A percentile compares a stretch with the other conserved stretches of the same genome.
Conservation (phyloP, 768 basidiomycete genomes). For the Boletus coccyginus region DNA sequence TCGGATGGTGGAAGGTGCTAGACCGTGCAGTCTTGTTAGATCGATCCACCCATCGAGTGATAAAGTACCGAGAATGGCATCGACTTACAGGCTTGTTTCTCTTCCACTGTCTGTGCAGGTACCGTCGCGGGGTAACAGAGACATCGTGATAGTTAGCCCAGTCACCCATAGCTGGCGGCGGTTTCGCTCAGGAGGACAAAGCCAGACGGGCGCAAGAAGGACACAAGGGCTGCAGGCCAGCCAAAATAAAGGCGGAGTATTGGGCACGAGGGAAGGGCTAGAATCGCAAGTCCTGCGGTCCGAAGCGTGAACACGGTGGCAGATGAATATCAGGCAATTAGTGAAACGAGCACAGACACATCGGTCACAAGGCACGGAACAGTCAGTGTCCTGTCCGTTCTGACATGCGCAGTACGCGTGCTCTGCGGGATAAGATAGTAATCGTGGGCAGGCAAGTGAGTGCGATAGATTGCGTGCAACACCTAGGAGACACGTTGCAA, state of each 20-base stretch:
- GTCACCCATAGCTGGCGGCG: constrained; percentile 14
- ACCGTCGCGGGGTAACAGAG: constrained; percentile 28
- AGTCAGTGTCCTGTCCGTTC: constrained; percentile 14
- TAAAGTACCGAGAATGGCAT: constrained; percentile 1
- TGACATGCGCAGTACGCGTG: constrained; percentile 29
- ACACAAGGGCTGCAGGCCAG: neutral
- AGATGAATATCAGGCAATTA: constrained; percentile 11
- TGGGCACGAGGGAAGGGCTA: constrained; percentile 30
- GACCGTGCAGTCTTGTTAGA: constrained; percentile 10
- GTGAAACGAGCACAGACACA: constrained; percentile 18
- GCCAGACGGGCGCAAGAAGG: constrained; percentile 6
- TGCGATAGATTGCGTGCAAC: constrained; percentile 9
- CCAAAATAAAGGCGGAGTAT: constrained; percentile 23
- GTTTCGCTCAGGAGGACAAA: neutral
- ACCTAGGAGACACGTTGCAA: constrained; percentile 22
- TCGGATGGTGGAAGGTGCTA: constrained; percentile 45
- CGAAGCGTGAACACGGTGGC: constrained; percentile 23
- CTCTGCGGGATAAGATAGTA: constrained; percentile 6
- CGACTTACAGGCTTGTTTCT: constrained; percentile 38
- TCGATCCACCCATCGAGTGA: constrained; percentile 13
- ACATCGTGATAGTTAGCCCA: constrained; percentile 15
- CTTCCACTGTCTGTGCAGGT: constrained; percentile 42
- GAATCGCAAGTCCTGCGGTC: constrained; percentile 22
- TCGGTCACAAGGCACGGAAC: constrained; percentile 21
- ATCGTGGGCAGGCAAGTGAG: constrained; percentile 3